Evolutionary conservation across 306 rosid species (phyloP), one percentile per base, ranked within the genome.

Genomic region (Astragalus glycyphyllos): DNA sequence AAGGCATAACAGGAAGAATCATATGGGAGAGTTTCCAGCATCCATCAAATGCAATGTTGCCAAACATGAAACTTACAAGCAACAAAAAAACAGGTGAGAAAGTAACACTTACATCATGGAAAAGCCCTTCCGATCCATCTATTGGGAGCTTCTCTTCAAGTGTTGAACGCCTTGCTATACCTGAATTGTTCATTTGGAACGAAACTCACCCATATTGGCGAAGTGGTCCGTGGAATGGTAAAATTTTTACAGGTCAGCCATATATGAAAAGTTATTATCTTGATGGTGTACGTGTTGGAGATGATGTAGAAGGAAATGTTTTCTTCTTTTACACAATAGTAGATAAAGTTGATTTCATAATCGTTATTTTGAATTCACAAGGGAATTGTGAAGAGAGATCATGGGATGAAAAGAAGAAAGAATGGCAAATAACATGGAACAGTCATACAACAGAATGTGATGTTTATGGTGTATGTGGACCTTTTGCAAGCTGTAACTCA

Each of bases 1-100:
- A 69, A 7, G 6, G 6, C 34, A 1, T 77, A 1, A 2, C 80
- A 0, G 72, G 75, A 8, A 11, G 8, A 13, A 29, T 6, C 8
- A 4, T 72, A 17, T 86, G 87, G 85, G 58, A 59, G 44, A 86
- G 87, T 75, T 78, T 86, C 55, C 58, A 64, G 7, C n/a, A 74
- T 40, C 87, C 85, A n/a, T 35, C 82, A 8, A 9, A 82, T 31
- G 2, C 47, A 12, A 0, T 65, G 1, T 35, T 80, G 57, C 67
- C 77, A 0, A 1, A 3, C 4, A 73, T 82, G 85, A 61, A 77
- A 55, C 9, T 85, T 11, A 7, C 50, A 5, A 44, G 23, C 60
- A 61, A 42, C 45, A 14, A 2, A 65, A 44, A 8, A 32, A 65
- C 51, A 12, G 42, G 42, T 35, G 66, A 15, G 66, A 38, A 60